These are phyloP conservation scores for Talaromyces stipitatus DNA, from an alignment of 495 filamentous ascomycete genomes.

Conservation along the genomic window DNA sequence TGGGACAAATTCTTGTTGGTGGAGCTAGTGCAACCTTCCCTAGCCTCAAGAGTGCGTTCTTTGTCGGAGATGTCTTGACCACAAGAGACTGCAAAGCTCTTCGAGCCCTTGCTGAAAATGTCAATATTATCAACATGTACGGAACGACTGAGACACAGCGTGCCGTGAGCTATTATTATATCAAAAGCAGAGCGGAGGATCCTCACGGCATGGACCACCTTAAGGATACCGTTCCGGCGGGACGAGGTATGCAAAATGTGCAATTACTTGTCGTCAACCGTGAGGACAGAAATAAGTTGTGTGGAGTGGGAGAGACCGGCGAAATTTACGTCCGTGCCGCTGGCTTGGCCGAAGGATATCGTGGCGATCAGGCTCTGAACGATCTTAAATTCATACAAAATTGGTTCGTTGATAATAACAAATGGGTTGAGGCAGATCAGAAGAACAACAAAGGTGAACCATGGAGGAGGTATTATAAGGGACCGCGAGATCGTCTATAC, in stretches of 20 bases:
- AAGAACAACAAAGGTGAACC: constrained; percentile 36
- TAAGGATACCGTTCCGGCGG: constrained; percentile 77
- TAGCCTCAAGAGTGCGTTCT: constrained; percentile 73
- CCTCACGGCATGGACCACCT: constrained; percentile 62
- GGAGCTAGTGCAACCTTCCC: constrained; percentile 74
- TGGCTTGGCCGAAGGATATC: constrained; percentile 84
- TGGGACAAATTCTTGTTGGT: constrained; percentile 93
- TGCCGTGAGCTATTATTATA: constrained; percentile 80
- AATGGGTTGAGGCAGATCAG: constrained; percentile 62
- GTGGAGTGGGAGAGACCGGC: constrained; percentile 73
- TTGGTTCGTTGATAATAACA: constrained; percentile 75
- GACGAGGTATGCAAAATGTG: constrained; percentile 86
- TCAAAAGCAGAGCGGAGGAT: constrained; percentile 61
- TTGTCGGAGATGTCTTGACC: constrained; percentile 87
- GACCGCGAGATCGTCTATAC: constrained; percentile 82
- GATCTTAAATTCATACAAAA: constrained; percentile 77
- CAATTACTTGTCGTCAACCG: constrained; percentile 88
- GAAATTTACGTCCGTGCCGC: constrained; percentile 86
- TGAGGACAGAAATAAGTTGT: constrained; percentile 62
- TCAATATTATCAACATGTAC: constrained; percentile 82
- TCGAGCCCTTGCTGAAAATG: constrained; percentile 70
- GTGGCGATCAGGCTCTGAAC: constrained; percentile 62
- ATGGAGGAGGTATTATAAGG: constrained; percentile 75
- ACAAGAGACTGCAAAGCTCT: constrained; percentile 79
- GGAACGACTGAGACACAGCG: constrained; percentile 87